These are phyloP conservation scores for Penicillium subrubescens DNA, from an alignment of 495 filamentous ascomycete genomes.

Conservation along the genomic window DNA sequence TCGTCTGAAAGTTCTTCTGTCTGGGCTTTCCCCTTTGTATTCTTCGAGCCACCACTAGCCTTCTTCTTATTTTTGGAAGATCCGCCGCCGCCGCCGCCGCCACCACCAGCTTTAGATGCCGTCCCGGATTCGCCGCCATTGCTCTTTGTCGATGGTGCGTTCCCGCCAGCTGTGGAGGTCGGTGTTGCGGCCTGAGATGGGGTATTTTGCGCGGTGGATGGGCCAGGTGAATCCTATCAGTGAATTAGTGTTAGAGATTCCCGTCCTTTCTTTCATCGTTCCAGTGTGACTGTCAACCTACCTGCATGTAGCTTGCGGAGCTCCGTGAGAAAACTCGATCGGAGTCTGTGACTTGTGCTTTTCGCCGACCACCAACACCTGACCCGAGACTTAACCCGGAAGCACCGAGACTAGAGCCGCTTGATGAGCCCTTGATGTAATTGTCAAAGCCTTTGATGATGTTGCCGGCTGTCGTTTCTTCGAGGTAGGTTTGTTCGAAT, in stretches of 20 bases:
- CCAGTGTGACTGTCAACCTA: constrained; percentile 26
- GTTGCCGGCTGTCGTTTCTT: constrained; percentile 87
- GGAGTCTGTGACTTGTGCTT: constrained; percentile 48
- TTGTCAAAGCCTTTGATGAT: constrained; percentile 97
- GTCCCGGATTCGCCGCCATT: constrained; percentile 31
- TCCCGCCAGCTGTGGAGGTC: constrained; percentile 43
- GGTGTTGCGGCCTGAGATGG: constrained; percentile 55
- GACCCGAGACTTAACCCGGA: constrained; percentile 49
- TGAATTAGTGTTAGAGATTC: background rate
- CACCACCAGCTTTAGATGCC: constrained; percentile 16
- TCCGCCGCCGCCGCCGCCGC: background rate
- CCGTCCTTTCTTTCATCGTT: background rate
- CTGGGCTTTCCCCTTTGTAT: constrained; percentile 36
- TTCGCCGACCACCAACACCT: constrained; percentile 42
- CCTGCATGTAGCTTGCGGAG: constrained; percentile 54
- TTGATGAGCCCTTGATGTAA: constrained; percentile 84
- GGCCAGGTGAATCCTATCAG: constrained; percentile 49
- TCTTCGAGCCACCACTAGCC: constrained; percentile 31
- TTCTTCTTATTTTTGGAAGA: constrained; percentile 54
- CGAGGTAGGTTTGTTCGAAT: constrained; percentile 85
- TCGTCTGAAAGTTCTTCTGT: constrained; percentile 47
- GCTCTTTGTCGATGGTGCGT: constrained; percentile 29
- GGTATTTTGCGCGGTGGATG: constrained; percentile 50
- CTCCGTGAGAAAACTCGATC: constrained; percentile 57
- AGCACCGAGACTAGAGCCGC: constrained; percentile 32